Percentiles rank a stretch among this genome's conserved stretches.
phyloP scores from a whole-genome alignment of 129 eudicot species.

The Solidago caesia region DNA sequence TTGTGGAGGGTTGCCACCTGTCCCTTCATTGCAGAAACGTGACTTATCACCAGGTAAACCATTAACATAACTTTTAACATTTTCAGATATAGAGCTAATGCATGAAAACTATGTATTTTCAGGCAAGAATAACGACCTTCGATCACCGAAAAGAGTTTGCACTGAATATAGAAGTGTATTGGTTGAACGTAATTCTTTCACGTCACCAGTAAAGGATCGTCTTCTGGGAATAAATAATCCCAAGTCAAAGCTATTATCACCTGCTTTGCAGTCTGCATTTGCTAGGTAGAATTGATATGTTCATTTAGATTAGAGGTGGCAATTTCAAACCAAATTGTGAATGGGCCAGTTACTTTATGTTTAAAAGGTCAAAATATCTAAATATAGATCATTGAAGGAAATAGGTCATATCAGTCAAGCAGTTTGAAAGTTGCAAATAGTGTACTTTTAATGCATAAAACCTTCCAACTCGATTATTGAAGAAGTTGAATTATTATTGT shows the following conservation, averaged over 20 bases:
- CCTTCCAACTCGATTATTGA: too few relatives aligned
- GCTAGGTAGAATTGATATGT: conserved; percentile 58
- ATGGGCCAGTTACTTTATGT: not conserved
- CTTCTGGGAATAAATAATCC: conserved; percentile 61
- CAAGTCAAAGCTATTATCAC: conserved; percentile 68
- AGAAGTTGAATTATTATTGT: too few relatives aligned
- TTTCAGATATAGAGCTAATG: conserved; percentile 5
- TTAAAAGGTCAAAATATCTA: not conserved
- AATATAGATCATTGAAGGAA: too few relatives aligned
- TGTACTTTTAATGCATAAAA: too few relatives aligned
- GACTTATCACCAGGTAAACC: conserved; percentile 61
- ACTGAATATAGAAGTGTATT: conserved; percentile 79
- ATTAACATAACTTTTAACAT: not conserved
- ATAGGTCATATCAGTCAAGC: too few relatives aligned
- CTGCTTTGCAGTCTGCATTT: conserved; percentile 91
- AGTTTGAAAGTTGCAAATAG: too few relatives aligned
- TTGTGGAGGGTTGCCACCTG: conserved; percentile 57
- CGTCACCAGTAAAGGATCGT: conserved; percentile 97
- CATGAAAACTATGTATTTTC: conserved; percentile 14
- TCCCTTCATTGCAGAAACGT: conserved; percentile 55
- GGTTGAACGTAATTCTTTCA: conserved; percentile 88
- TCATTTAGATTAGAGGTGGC: not conserved
- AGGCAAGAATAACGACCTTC: conserved; percentile 73
- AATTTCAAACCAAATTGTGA: not conserved
- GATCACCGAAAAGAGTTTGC: conserved; percentile 87